Conservation (phyloP, 78 protist genomes). For the Carpediemonas membranifera region DNA sequence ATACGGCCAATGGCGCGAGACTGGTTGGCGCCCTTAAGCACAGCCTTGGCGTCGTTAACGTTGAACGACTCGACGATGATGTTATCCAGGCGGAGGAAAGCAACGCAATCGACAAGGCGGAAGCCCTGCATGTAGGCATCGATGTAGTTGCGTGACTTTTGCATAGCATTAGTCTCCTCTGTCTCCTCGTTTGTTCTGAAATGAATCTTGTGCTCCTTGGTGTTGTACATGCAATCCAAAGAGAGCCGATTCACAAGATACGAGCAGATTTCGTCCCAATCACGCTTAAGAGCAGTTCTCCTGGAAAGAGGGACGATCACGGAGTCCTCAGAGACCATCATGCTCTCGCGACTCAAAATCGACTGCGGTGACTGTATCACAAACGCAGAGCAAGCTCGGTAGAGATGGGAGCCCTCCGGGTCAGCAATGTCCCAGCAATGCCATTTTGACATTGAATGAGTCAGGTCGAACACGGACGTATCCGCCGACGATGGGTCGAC, state of each 20-base stretch:
- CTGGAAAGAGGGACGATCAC: constrained; percentile 70
- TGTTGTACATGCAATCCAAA: constrained; percentile 80
- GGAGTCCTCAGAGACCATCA: too few species aligned
- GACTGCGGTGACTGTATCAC: too few species aligned
- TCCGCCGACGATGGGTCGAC: too few species aligned
- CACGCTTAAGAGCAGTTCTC: constrained; percentile 64
- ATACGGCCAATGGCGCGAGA: constrained; percentile 93
- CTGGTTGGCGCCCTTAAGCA: constrained; percentile 83
- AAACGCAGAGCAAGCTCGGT: too few species aligned
- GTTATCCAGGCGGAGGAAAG: constrained; percentile 89
- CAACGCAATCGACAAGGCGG: constrained; percentile 81
- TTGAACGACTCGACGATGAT: constrained; percentile 87
- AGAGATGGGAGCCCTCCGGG: too few species aligned
- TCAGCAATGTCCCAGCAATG: too few species aligned
- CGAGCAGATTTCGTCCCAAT: constrained; percentile 75
- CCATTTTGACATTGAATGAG: too few species aligned
- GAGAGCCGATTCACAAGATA: constrained; percentile 84
- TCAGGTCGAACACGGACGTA: too few species aligned
- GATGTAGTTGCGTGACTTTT: constrained; percentile 84
- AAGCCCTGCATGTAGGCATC: constrained; percentile 85
- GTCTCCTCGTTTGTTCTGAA: constrained; percentile 54
- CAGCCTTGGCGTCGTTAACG: constrained; percentile 68
- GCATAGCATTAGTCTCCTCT: constrained; percentile 50
- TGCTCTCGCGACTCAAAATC: too few species aligned
- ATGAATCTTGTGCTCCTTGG: constrained; percentile 47